phyloP scores from a whole-genome alignment of 768 basidiomycete genomes.

The Chiua virens region DNA sequence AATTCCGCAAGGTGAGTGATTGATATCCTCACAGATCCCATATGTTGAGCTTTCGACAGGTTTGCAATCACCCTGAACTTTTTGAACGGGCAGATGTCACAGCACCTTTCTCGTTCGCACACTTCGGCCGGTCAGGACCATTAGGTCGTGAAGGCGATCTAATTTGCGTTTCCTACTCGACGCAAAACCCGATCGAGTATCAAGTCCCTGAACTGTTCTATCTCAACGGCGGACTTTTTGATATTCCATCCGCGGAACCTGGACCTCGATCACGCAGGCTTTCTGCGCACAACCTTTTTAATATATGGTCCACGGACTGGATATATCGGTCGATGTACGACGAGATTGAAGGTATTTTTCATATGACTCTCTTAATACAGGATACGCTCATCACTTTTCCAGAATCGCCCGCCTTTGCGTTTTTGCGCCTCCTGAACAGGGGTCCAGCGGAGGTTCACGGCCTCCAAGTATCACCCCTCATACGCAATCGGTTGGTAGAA shows the following conservation, averaged over 20 bases:
- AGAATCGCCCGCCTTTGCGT: constrained; percentile 66
- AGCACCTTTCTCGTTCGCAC: constrained; percentile 87
- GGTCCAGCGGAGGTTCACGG: constrained; percentile 65
- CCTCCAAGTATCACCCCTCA: constrained; percentile 58
- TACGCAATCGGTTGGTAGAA: constrained; percentile 54
- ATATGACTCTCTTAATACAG: background rate
- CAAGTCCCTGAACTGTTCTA: constrained; percentile 74
- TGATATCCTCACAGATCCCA: background rate
- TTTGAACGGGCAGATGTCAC: constrained; percentile 97
- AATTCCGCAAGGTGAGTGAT: constrained; percentile 85
- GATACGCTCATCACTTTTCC: constrained; percentile 21
- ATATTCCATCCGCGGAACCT: constrained; percentile 59
- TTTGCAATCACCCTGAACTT: constrained; percentile 97
- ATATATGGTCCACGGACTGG: constrained; percentile 89
- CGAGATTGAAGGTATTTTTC: constrained; percentile 48
- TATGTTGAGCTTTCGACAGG: constrained; percentile 42
- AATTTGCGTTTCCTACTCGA: constrained; percentile 79
- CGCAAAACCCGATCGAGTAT: constrained; percentile 83
- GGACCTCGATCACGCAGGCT: constrained; percentile 49
- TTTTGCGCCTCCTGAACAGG: constrained; percentile 67
- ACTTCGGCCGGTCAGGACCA: constrained; percentile 78
- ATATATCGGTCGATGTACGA: constrained; percentile 68
- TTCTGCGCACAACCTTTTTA: constrained; percentile 67
- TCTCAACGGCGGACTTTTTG: constrained; percentile 70
- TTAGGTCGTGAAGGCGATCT: constrained; percentile 88